Evolutionary conservation across 768 basidiomycete genomes (phyloP).

Genomic region (Suillus variegatus): DNA sequence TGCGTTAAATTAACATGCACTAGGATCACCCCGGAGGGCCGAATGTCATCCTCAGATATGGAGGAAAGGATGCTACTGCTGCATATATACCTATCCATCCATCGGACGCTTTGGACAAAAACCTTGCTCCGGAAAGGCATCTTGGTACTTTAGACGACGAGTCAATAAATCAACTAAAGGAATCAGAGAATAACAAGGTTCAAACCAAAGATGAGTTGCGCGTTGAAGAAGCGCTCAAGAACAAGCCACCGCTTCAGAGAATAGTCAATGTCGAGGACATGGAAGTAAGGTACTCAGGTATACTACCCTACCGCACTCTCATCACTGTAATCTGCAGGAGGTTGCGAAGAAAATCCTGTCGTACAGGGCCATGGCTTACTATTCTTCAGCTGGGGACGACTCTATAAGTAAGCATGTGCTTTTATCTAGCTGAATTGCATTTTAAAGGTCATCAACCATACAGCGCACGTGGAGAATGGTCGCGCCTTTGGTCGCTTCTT

Average conservation of each 20-base stretch:
- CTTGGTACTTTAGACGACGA: constrained; percentile 62
- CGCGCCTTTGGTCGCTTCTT: constrained; percentile 84
- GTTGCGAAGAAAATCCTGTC: constrained; percentile 74
- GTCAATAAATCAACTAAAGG: constrained; percentile 40
- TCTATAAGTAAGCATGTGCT: constrained; percentile 60
- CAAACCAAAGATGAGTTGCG: constrained; percentile 73
- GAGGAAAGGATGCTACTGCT: constrained; percentile 80
- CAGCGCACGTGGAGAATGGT: constrained; percentile 70
- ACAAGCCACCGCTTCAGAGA: constrained; percentile 64
- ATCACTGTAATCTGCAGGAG: constrained; percentile 39
- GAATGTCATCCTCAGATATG: constrained; percentile 80
- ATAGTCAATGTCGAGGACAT: constrained; percentile 81
- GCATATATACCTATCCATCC: constrained; percentile 86
- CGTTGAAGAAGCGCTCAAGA: constrained; percentile 58
- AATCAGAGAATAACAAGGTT: constrained; percentile 39
- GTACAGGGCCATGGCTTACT: constrained; percentile 79
- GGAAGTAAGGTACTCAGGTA: constrained; percentile 52
- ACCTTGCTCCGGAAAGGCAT: constrained; percentile 69
- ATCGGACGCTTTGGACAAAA: constrained; percentile 72
- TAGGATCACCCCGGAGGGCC: constrained; percentile 83
- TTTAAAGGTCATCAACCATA: constrained; percentile 16
- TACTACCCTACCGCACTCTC: background rate
- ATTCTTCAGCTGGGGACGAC: constrained; percentile 86
- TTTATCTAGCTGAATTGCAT: constrained; percentile 10
- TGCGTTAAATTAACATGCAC: constrained; percentile 9